Evolutionary conservation across 495 filamentous ascomycete species (phyloP).

Genomic region (Pseudomonodictys pantanalensis): DNA sequence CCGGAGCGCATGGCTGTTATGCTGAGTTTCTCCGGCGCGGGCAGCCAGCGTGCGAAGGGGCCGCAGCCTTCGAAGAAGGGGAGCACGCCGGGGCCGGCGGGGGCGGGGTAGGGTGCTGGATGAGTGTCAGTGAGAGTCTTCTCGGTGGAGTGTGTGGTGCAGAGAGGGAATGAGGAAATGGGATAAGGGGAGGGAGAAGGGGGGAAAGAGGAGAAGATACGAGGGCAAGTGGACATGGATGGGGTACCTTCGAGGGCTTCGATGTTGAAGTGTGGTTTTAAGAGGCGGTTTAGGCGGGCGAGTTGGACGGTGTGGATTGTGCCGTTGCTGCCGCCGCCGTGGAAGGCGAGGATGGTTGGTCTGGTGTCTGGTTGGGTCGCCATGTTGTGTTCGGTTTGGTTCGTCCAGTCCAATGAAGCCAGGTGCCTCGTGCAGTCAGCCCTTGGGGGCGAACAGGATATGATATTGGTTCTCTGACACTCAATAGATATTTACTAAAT

Average conservation of each 20-base stretch:
- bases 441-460: no score
- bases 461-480: no score
- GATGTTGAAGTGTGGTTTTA: slow-evolving; percentile 22
- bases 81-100: slow-evolving; percentile 26
- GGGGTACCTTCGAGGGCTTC: slow-evolving; percentile 17
- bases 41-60: slow-evolving; percentile 28
- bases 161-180: background rate
- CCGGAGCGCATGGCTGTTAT: slow-evolving; percentile 1
- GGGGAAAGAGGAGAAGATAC: background rate
- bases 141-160: background rate
- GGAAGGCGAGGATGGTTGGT: slow-evolving; percentile 26
- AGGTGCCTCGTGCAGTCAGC: no score
- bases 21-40: background rate
- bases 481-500: no score
- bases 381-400: no score
- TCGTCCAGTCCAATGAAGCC: no score
- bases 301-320: slow-evolving; percentile 26
- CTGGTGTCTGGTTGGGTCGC: no score
- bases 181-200: background rate
- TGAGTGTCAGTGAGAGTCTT: background rate
- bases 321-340: slow-evolving; percentile 26
- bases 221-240: no score
- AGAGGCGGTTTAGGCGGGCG: slow-evolving; percentile 8
- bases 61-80: slow-evolving; percentile 31
- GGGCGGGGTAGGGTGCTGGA: slow-evolving; percentile 19